Base-by-base conservation (phyloP, 495 filamentous ascomycete genomes). In the Penicillium longicatenatum region DNA sequence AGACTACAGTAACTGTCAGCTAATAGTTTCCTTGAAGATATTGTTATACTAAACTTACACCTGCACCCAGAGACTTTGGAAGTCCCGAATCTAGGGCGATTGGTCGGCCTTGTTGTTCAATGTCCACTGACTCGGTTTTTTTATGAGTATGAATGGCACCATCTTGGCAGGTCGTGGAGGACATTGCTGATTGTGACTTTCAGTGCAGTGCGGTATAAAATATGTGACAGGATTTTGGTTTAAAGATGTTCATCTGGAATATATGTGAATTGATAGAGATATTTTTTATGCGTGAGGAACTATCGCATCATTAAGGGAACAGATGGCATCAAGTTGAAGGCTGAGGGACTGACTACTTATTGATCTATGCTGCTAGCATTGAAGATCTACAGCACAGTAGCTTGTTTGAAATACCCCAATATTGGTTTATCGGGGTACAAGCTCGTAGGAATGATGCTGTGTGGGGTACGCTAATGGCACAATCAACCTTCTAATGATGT, bases 1-100 rank as follows among this genome's bases (percentile, higher is more conserved):
- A 20, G 76, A 79, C 73, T 72, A 42, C 35, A 43, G 24, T 39
- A n/a, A 47, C 58, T 37, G 50, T 52, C 42, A 31, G 52, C 24
- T 44, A 12, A 12, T 12, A 14, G 11, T 26, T 12, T 21, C 9
- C n/a, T n/a, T 17, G 1, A 46, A 19, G 3, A 39, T 41, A 17
- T 46, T 20, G 20, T 46, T 0, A 26, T 49, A 30, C 14, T 37
- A 5, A 9, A 61, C 68, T 54, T 61, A 70, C 65, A 12, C 68
- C 68, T 57, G 65, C 63, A 6, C 68, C 63, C 8, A 70, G 47
- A 16, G 61, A 61, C 31, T 60, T 68, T 19, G 62, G 61, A 24
- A 46, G 7, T 19, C 55, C 56, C 2, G 42, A 21, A 11, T n/a
- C 33, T 12, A 43, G 12, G 17, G 52, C 41, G 14, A 51, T 16